Evolutionary conservation across 2,329 filamentous ascomycete genomes (phyloP).

Genomic region (Hirsutella minnesotensis): DNA sequence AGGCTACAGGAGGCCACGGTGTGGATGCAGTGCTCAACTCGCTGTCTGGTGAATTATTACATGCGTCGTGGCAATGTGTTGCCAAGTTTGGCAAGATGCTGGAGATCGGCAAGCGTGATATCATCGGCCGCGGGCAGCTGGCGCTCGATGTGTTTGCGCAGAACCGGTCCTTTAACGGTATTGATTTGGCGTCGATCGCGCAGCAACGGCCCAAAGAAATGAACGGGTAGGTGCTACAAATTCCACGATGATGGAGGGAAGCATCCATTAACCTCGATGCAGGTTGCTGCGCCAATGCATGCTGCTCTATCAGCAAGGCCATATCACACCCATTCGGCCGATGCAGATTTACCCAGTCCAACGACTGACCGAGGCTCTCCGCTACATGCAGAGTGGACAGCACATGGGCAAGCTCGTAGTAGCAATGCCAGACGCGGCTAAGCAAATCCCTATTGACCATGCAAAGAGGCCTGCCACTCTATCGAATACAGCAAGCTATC

Average conservation of each 20-base stretch:
- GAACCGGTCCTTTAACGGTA: conserved; percentile 17
- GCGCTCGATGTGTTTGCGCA: conserved; percentile 29
- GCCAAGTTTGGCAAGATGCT: conserved; percentile 18
- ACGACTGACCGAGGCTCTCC: conserved; percentile 7
- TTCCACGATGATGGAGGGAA: too few species aligned
- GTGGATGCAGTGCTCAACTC: conserved; percentile 26
- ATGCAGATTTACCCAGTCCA: conserved; percentile 1
- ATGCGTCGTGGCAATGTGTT: conserved; percentile 21
- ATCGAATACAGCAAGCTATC: conserved; percentile 7
- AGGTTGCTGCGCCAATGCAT: neutral
- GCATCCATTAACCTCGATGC: too few species aligned
- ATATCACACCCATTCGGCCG: conserved; percentile 4
- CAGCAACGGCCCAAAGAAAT: neutral
- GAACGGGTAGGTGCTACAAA: neutral
- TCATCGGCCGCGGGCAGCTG: conserved; percentile 22
- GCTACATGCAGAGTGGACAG: conserved; percentile 9
- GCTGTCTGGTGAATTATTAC: conserved; percentile 19
- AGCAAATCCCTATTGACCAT: neutral
- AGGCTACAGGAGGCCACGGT: conserved; percentile 16
- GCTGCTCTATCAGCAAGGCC: neutral
- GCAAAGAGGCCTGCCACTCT: neutral
- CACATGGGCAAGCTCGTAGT: conserved; percentile 12
- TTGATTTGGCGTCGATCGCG: conserved; percentile 15
- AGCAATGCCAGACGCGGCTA: conserved; percentile 2
- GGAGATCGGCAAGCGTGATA: conserved; percentile 23